phyloP scores from a whole-genome alignment of 352 stramenopile genomes.

The Phytophthora europaea region DNA sequence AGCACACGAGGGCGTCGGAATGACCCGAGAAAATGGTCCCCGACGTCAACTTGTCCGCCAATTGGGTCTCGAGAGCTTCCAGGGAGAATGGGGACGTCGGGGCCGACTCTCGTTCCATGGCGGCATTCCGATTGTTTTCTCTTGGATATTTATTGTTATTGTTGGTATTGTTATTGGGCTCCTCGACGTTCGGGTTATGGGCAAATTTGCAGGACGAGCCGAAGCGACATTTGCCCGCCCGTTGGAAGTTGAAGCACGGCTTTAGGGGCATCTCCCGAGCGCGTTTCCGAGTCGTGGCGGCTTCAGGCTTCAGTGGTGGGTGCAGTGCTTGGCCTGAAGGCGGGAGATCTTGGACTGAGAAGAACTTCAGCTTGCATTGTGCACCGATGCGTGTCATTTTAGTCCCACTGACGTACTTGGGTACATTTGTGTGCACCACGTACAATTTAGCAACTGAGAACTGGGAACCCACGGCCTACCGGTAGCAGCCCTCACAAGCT shows the following conservation, averaged over 20 bases:
- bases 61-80: constrained; percentile 19
- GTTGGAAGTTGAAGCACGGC: constrained; percentile 39
- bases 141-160: background rate
- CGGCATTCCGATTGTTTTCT: background rate
- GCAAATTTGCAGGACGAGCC: constrained; percentile 33
- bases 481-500: too few relatives aligned
- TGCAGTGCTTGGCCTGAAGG: background rate
- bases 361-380: constrained; percentile 4
- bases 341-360: constrained; percentile 15
- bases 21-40: constrained; percentile 28
- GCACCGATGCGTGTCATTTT: constrained; percentile 11
- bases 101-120: background rate
- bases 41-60: constrained; percentile 30
- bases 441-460: background rate
- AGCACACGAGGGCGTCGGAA: constrained; percentile 41
- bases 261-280: constrained; percentile 18
- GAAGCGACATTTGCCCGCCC: constrained; percentile 32
- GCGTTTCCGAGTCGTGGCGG: background rate
- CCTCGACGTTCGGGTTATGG: constrained; percentile 7
- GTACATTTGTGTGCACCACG: constrained; percentile 5
- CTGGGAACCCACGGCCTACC: too few relatives aligned
- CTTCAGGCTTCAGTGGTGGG: background rate
- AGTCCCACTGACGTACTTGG: background rate
- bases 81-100: constrained; percentile 29
- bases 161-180: background rate